These are phyloP conservation scores for Puccinia polysora DNA, from an alignment of 1,284 basidiomycete species.

Conservation along the genomic window DNA sequence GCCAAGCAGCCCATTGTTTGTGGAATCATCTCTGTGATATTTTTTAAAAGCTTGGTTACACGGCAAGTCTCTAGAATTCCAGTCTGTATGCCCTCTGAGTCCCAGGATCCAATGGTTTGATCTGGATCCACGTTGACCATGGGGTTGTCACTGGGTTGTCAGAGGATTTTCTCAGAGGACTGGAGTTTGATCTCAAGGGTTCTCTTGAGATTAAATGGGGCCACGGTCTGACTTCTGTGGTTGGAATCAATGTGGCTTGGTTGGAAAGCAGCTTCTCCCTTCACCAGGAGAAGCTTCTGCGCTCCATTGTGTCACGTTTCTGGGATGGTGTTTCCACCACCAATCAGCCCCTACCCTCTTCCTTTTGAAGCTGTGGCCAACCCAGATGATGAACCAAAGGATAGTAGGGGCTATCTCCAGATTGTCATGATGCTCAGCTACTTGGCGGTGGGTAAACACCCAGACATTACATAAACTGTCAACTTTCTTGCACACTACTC, in stretches of 20 bases:
- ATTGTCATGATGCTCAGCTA: too few species aligned
- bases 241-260: slow-evolving; percentile 1
- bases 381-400: neutral
- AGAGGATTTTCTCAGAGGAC: neutral
- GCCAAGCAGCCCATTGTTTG: slow-evolving; percentile 11
- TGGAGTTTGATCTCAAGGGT: neutral
- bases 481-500: neutral
- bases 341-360: neutral
- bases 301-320: neutral
- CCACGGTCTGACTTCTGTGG: neutral
- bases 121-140: slow-evolving; percentile 25
- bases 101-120: neutral
- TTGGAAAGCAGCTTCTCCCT: neutral
- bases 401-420: neutral
- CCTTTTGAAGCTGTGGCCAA: neutral
- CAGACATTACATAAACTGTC: neutral
- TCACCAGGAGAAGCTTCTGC: neutral
- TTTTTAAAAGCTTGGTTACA: neutral
- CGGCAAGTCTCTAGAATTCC: neutral
- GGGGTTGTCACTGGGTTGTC: slow-evolving; percentile 5
- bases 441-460: neutral
- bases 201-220: neutral
- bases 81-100: neutral
- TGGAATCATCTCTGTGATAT: slow-evolving; percentile 3
- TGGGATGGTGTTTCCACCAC: neutral